These are phyloP conservation scores for Schizosaccharomyces octosporus DNA, from an alignment of 805 yeast species.

Conservation along the genomic window DNA sequence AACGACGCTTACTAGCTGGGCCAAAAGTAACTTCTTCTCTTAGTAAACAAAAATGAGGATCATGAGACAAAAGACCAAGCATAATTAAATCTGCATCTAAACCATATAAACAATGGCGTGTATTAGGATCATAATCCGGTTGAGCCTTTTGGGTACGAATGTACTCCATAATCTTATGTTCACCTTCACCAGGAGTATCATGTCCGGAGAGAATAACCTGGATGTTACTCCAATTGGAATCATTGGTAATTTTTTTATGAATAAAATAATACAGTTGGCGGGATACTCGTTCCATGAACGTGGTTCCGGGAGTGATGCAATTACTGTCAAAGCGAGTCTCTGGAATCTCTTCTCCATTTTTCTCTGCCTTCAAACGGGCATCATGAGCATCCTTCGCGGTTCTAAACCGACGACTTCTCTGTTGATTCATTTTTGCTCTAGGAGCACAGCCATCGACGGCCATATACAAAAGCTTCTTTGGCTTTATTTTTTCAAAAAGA, in stretches of 20 bases:
- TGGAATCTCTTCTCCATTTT: slow-evolving; percentile 50
- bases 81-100: slow-evolving; percentile 88
- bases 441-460: slow-evolving; percentile 99
- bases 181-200: slow-evolving; percentile 97
- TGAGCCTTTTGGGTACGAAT: slow-evolving; percentile 61
- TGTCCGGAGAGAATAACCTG: slow-evolving; percentile 69
- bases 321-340: slow-evolving; percentile 78
- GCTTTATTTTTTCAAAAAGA: slow-evolving; percentile 64
- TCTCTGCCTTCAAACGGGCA: slow-evolving; percentile 45
- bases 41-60: slow-evolving; percentile 79
- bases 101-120: slow-evolving; percentile 85
- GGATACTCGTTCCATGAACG: slow-evolving; percentile 77
- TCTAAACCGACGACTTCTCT: slow-evolving; percentile 82
- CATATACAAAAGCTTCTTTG: slow-evolving; percentile 71
- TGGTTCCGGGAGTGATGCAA: slow-evolving; percentile 90
- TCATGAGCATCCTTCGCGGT: slow-evolving; percentile 83
- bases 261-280: slow-evolving; percentile 63
- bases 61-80: slow-evolving; percentile 77
- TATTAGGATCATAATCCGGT: slow-evolving; percentile 46
- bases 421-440: slow-evolving; percentile 95
- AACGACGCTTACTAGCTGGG: slow-evolving; percentile 12
- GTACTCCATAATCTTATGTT: slow-evolving; percentile 86
- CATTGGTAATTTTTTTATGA: slow-evolving; percentile 66
- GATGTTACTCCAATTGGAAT: slow-evolving; percentile 61
- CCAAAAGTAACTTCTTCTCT: slow-evolving; percentile 94